Base-by-base conservation (phyloP, 805 yeast genomes). In the Scheffersomyces spartinae region DNA sequence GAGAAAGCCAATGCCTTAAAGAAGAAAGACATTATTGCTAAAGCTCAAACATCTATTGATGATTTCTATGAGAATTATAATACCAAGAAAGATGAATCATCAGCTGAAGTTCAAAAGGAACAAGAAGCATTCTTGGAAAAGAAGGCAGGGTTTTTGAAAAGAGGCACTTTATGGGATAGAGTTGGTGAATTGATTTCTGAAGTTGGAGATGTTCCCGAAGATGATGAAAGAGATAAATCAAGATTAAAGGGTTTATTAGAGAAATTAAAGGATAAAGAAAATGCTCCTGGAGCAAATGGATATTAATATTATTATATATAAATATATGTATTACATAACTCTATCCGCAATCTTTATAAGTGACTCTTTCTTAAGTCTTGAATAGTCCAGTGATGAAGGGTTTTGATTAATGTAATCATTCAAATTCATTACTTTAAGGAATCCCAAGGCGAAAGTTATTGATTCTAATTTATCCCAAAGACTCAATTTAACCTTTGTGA, bases 41-140 rank as follows among this genome's bases (percentile, higher is more conserved):
- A 77, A 34, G 97, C 97, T 7, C 71, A 72, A 43, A 73, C 74
- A 47, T 75, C 84, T 27, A 72, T 85, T 43, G 95, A 88, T 49
- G 94, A 81, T 36, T 88, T 88, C 52, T 88, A 88, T 52, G 94
- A 83, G 41, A 77, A 76, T 45, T 88, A 88, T 64, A 85, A 83
- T 57, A 62, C 66, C 45, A 86, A 86, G 60, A 79, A 74, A 52
- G 88, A 83, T 27, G 68, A 68, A 36, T 70, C 74, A 26, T 57
- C 75, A 29, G 74, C 70, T 32, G 65, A 68, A 31, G 76, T 81
- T 8, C 62, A 64, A 46, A 59, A 61, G 26, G 91, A 79, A 39
- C 82, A 83, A 39, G 74, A 70, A 37, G 71, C 69, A 32, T 85
- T 78, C 47, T 48, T 81, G 34, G 71, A 66, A 29, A 73, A 78